These are phyloP conservation scores for Themeda triandra DNA, from an alignment of 176 grass and related monocot species.

Conservation along the genomic window DNA sequence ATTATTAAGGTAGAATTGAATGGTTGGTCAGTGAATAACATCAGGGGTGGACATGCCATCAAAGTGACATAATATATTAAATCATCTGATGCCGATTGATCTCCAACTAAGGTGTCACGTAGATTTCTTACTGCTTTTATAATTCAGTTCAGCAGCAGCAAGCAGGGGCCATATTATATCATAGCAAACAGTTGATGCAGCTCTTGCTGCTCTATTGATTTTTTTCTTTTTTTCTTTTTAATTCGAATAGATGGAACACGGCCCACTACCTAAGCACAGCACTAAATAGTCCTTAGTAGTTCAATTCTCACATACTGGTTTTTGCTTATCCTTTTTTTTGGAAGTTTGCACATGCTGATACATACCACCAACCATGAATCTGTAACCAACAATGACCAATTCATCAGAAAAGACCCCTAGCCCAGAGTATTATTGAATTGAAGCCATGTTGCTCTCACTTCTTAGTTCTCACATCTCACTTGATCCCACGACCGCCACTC, in stretches of 20 bases:
- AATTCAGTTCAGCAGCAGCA: not conserved
- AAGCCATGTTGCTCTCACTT: not conserved
- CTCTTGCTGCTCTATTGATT: not conserved
- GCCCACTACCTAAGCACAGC: too few species aligned
- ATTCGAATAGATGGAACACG: too few species aligned
- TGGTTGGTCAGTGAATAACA: not conserved
- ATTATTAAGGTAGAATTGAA: not conserved
- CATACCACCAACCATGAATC: not conserved
- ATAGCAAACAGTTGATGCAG: too few species aligned
- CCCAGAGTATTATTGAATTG: not conserved
- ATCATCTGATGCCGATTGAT: constrained; percentile 28
- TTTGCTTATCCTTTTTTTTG: not conserved
- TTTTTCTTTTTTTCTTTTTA: too few species aligned
- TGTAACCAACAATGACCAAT: not conserved
- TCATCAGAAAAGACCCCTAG: not conserved
- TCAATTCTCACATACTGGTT: too few species aligned
- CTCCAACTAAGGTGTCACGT: constrained; percentile 23
- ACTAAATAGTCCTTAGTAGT: too few species aligned
- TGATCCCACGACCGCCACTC: not conserved
- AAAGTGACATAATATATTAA: constrained; percentile 1
- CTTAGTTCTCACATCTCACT: not conserved
- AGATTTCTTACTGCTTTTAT: not conserved
- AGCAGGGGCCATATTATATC: not conserved
- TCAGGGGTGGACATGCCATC: not conserved
- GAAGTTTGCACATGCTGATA: not conserved